Evolutionary conservation across 2,329 filamentous ascomycete species (phyloP), one percentile per base, ranked within the genome.

Genomic region (Grosmannia serpens): DNA sequence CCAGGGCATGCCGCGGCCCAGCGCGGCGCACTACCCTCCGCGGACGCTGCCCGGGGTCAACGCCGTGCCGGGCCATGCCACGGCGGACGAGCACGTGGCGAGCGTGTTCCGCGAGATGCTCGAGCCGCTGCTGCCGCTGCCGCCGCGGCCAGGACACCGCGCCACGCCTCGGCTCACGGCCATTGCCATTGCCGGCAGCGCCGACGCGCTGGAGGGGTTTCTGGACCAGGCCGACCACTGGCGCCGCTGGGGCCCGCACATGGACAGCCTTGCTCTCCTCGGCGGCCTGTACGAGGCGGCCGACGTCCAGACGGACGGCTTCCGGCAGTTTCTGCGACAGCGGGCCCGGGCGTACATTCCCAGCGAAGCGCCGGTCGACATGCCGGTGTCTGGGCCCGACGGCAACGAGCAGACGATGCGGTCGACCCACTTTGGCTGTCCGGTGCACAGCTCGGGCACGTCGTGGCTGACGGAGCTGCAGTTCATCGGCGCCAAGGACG

Each of bases 371-470:
- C 76, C 80, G 0, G 64, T 79, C 0, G 79, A 80, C 47, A 75
- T 72, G 1, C 77, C 78, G 1, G 69, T 89, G 8, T 73, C 79
- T 0, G 79, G 80, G 0, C 73, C 79, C 1, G 67, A 74, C 1
- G 78, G 79, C 11, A 81, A 80, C 63, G 67, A 70, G 0, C 63
- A 68, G 17, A 70, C 72, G 3, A 59, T 62, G 1, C 64, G 67
- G 44, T 73, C 77, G 66, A 74, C 74, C 0, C 63, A 69, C 13
- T 74, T 80, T 50, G 86, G 86, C 6, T 87, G 82, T 62, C 86
- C 87, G 5, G 79, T 84, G 61, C 87, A 86, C 70, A 85, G 86
- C n/a, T 86, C 86, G 4, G 82, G 87, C 61, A 82, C 87, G 62
- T 65, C 71, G 1, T 67, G 75, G 38, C 75, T 83, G 65, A 73